Percentiles rank a stretch among this genome's conserved stretches.
Evolutionary conservation across 306 rosid species (phyloP).

Genomic region (Ammopiptanthus mongolicus): DNA sequence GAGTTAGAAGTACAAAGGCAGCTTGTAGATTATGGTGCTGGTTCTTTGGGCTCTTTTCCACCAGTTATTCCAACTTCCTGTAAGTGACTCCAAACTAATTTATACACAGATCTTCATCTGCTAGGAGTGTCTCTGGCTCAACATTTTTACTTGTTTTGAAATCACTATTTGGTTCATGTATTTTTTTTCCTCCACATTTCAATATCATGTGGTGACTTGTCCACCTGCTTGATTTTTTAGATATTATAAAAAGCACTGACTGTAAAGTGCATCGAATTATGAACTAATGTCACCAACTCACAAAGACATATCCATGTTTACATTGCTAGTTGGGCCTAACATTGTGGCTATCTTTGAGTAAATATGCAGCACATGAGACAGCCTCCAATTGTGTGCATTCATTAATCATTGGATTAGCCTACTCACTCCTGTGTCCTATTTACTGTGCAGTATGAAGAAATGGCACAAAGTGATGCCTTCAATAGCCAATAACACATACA

Average conservation of each 20-base stretch:
- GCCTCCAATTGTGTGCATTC: background rate
- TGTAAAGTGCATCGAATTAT: background rate
- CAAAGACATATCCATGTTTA: background rate
- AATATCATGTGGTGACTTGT: background rate
- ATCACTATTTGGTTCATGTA: background rate
- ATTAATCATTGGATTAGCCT: background rate
- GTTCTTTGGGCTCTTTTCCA: slow-evolving; percentile 82
- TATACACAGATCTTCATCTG: slow-evolving; percentile 18
- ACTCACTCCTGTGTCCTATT: slow-evolving; percentile 1
- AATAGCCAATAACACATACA: background rate
- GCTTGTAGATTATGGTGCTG: slow-evolving; percentile 94
- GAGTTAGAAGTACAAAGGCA: slow-evolving; percentile 96
- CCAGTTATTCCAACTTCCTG: slow-evolving; percentile 66
- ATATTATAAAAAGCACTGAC: background rate
- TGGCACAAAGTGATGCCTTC: background rate
- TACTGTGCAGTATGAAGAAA: background rate
- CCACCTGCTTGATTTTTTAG: background rate
- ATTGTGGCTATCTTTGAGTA: background rate
- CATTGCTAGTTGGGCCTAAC: background rate
- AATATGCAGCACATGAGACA: background rate
- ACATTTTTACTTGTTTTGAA: background rate
- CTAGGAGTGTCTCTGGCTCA: background rate
- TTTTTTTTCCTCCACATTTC: background rate
- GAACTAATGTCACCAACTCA: background rate
- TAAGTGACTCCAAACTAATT: slow-evolving; percentile 40